Percentiles rank a stretch among this genome's conserved stretches.
phyloP scores from a whole-genome alignment of 257 asterid genomes.

The Eustoma russellianum region DNA sequence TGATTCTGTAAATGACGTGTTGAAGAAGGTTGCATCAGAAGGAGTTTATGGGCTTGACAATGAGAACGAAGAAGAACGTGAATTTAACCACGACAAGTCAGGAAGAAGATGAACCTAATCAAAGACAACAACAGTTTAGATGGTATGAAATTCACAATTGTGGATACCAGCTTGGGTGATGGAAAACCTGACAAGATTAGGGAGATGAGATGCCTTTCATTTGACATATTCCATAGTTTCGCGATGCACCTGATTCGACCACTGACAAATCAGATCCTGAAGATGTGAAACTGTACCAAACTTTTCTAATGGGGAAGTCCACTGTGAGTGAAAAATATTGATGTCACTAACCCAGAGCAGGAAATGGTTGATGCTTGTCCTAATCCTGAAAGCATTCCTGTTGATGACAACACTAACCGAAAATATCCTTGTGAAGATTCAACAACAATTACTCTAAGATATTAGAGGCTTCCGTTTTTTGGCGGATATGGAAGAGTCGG shows the following conservation, averaged over 20 bases:
- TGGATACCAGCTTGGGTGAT: constrained; percentile 48
- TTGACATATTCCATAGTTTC: constrained; percentile 17
- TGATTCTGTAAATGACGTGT: constrained; percentile 43
- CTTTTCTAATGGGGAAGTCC: constrained; percentile 18
- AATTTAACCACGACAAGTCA: constrained; percentile 13
- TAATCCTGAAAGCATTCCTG: constrained; percentile 12
- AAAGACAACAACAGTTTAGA: constrained; percentile 23
- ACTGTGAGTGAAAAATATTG: constrained; percentile 14
- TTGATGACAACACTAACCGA: constrained; percentile 3
- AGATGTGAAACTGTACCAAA: constrained; percentile 11
- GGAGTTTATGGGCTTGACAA: constrained; percentile 36
- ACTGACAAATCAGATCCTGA: constrained; percentile 28
- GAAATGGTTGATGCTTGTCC: constrained; percentile 11
- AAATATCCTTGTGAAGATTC: constrained; percentile 18
- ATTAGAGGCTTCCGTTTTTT: too few species aligned
- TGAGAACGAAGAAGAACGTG: constrained; percentile 23
- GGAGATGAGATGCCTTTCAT: constrained; percentile 39
- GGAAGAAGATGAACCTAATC: constrained; percentile 29
- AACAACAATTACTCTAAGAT: too few species aligned
- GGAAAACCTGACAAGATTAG: constrained; percentile 29
- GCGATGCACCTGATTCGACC: constrained; percentile 20
- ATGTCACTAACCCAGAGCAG: constrained; percentile 8
- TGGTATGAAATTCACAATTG: constrained; percentile 37
- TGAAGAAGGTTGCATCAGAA: constrained; percentile 43
- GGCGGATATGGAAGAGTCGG: too few species aligned